Evolutionary conservation across 2,329 filamentous ascomycete species (phyloP).

Genomic region (Albifimbria verrucaria): DNA sequence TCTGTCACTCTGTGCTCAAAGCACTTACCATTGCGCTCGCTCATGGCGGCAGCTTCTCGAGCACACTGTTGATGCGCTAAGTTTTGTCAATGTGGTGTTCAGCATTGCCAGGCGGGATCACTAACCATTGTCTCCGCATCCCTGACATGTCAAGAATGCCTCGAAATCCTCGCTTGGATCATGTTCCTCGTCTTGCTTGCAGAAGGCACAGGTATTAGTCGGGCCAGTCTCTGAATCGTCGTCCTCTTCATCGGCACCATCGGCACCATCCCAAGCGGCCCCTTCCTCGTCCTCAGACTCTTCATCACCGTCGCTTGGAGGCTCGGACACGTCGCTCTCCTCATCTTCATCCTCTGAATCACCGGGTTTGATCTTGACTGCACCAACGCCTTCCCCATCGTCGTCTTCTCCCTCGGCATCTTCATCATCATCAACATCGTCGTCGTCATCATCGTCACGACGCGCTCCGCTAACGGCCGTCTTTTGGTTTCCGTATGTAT

Average conservation of each 20-base stretch:
- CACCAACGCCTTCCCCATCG: conserved; percentile 43
- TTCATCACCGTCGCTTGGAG: conserved; percentile 47
- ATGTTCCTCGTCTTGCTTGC: conserved; percentile 76
- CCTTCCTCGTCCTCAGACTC: conserved; percentile 50
- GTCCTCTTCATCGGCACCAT: conserved; percentile 55
- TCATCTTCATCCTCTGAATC: conserved; percentile 45
- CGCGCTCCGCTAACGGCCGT: not conserved
- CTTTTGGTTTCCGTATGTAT: conserved; percentile 24
- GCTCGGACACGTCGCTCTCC: conserved; percentile 44
- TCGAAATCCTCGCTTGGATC: conserved; percentile 81
- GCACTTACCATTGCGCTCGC: conserved; percentile 27
- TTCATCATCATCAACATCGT: conserved; percentile 26
- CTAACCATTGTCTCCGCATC: conserved; percentile 82
- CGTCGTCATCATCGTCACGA: conserved; percentile 22
- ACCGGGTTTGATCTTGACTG: conserved; percentile 53
- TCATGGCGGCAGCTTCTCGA: conserved; percentile 54
- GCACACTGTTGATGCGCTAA: conserved; percentile 93
- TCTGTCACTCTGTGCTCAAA: not conserved
- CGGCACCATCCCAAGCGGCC: conserved; percentile 50
- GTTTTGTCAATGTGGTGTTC: conserved; percentile 36
- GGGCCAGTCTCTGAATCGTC: conserved; percentile 54
- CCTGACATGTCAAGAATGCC: conserved; percentile 69
- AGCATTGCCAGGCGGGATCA: conserved; percentile 23
- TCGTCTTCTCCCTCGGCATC: conserved; percentile 30
- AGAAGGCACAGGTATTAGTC: conserved; percentile 61